Base-by-base conservation (phyloP, 345 rosid genomes). In the Euphorbia peplus region DNA sequence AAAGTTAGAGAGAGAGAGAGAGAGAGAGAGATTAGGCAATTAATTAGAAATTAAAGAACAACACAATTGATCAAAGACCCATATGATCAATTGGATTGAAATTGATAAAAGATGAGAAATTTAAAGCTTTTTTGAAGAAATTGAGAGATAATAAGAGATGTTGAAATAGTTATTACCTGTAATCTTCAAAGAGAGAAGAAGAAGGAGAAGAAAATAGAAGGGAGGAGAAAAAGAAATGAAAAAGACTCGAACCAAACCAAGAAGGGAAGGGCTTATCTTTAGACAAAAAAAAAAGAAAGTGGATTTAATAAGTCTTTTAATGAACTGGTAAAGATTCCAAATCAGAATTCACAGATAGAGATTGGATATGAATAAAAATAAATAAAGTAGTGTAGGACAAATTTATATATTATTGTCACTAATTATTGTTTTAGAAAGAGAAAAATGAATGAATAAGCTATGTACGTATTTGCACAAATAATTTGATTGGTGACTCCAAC, bases 211-310 rank as follows among this genome's bases (percentile, higher is more conserved):
- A 8, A 26, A 28, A 63, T 58, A 51, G 59, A 52, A 41, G 60
- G 11, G 42, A 39, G 8, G 11, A 39, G 11, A 39, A 39, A 39
- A 39, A 39, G 11, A 39, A 39, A 39, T 8, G 11, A 8, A 67
- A 73, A 76, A 74, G 85, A 83, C 81, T 70, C 84, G n/a, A 77
- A 83, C 87, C n/a, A n/a, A 54, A 80, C 83, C 78, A 60, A 70
- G 67, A 79, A 60, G 72, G n/a, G n/a, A n/a, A n/a, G n/a, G n/a
- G 67, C 80, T 84, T 78, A 51, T 71, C 66, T 68, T 8, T 41
- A 41, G 21, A n/a, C n/a, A n/a, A n/a, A n/a, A n/a, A n/a, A n/a
- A n/a, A n/a, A 32, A 32, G 37, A 52, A 57, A 66, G 59, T 42
- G 69, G 74, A 77, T 74, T 66, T 44, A 63, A 53, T 56, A 32